These are phyloP conservation scores for Sporothrix phasma DNA, from an alignment of 2,329 filamentous ascomycete species.

Conservation along the genomic window DNA sequence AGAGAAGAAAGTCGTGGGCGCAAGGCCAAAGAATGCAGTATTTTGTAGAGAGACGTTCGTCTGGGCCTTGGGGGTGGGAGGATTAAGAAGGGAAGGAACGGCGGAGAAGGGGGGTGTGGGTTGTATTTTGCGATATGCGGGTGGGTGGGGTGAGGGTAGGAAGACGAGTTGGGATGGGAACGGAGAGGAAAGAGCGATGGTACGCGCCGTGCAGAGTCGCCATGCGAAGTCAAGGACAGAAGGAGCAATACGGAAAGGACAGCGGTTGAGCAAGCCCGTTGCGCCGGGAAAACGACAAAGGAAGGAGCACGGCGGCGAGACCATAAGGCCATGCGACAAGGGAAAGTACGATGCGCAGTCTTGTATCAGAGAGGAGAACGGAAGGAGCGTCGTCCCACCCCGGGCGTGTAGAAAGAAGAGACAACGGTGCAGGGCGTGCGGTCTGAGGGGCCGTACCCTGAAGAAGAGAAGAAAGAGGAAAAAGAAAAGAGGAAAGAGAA, in stretches of 20 bases:
- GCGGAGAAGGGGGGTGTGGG: conserved; percentile 1
- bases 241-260: neutral
- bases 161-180: neutral
- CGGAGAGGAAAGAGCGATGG: neutral
- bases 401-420: neutral
- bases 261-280: neutral
- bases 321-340: neutral
- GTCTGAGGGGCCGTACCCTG: neutral
- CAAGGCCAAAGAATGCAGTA: conserved; percentile 3
- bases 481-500: neutral
- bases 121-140: neutral
- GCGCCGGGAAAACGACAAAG: neutral
- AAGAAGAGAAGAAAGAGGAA: neutral
- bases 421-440: neutral
- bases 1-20: neutral
- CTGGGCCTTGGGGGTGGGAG: neutral
- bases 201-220: neutral
- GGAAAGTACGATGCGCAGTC: neutral
- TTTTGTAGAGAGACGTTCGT: neutral
- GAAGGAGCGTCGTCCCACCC: neutral
- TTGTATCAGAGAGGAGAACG: neutral
- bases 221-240: neutral
- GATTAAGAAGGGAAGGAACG: neutral
- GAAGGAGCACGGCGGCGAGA: neutral
- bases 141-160: neutral